Percentiles rank a stretch among this genome's conserved stretches.
phyloP scores from a whole-genome alignment of 2,329 filamentous ascomycete genomes.

The Penicillium sp. region DNA sequence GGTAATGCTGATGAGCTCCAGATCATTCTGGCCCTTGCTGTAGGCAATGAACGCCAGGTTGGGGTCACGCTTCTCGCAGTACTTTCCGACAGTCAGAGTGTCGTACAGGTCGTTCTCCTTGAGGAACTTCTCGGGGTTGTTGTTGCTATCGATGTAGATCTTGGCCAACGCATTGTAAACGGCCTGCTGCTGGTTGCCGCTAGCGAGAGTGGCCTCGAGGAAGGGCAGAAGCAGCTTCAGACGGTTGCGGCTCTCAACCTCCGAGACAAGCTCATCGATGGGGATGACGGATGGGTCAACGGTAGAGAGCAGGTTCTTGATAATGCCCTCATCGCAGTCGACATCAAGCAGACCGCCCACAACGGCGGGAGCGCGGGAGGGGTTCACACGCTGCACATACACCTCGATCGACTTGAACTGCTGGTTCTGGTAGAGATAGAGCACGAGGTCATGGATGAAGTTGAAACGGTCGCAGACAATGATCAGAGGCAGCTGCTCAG shows the following conservation, averaged over 20 bases:
- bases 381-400: conserved; percentile 97
- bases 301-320: conserved; percentile 85
- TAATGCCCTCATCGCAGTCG: conserved; percentile 94
- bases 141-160: conserved; percentile 99
- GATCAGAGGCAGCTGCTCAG: conserved; percentile 92
- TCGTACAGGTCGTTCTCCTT: conserved; percentile 98
- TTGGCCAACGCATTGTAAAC: conserved; percentile 97
- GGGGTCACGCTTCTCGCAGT: conserved; percentile 97
- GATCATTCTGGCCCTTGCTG: conserved; percentile 92
- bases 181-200: conserved; percentile 92
- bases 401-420: conserved; percentile 99
- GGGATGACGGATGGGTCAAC: conserved; percentile 84
- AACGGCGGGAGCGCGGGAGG: conserved; percentile 84
- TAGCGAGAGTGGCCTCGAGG: conserved; percentile 85
- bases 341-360: conserved; percentile 93
- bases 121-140: conserved; percentile 95
- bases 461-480: conserved; percentile 99
- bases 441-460: conserved; percentile 93
- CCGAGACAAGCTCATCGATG: conserved; percentile 88
- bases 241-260: conserved; percentile 95
- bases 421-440: conserved; percentile 98
- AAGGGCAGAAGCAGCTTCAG: conserved; percentile 95
- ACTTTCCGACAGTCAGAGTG: conserved; percentile 88
- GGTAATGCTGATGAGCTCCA: conserved; percentile 95
- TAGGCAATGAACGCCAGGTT: conserved; percentile 95